phyloP scores from a whole-genome alignment of 2,329 filamentous ascomycete genomes.

The Magnaporthiopsis incrustans region DNA sequence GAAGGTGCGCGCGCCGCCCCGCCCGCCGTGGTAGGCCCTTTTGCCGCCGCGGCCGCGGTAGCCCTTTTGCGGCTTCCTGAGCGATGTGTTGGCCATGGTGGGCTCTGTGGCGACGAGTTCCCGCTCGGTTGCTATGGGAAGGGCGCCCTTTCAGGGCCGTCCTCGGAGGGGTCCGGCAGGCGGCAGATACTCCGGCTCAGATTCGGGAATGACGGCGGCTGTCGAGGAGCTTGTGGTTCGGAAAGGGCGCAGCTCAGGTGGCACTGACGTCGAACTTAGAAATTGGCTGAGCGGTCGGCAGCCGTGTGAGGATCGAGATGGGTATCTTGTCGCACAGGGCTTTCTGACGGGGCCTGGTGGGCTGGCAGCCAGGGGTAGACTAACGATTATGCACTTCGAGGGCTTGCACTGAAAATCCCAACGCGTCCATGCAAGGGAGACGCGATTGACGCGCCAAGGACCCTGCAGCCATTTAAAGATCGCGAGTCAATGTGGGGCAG shows the following conservation, averaged over 20 bases:
- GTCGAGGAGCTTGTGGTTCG: not conserved
- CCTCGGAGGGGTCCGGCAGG: not conserved
- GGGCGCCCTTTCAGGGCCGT: not conserved
- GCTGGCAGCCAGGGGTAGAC: not conserved
- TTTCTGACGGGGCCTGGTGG: not conserved
- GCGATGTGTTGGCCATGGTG: slow-evolving; percentile 50
- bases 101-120: not conserved
- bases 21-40: slow-evolving; percentile 65
- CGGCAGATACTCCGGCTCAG: not conserved
- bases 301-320: not conserved
- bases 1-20: slow-evolving; percentile 64
- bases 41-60: slow-evolving; percentile 56
- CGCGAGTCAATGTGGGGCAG: not conserved
- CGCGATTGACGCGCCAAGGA: not conserved
- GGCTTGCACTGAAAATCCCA: not conserved
- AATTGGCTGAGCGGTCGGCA: not conserved
- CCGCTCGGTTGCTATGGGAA: not conserved
- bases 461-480: not conserved
- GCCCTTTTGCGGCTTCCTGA: slow-evolving; percentile 53
- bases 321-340: not conserved
- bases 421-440: not conserved
- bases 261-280: not conserved
- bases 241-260: not conserved
- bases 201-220: not conserved
- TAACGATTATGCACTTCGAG: not conserved